Base-by-base conservation (phyloP, 1,284 basidiomycete species). In the Fomitiporia mediterranea region DNA sequence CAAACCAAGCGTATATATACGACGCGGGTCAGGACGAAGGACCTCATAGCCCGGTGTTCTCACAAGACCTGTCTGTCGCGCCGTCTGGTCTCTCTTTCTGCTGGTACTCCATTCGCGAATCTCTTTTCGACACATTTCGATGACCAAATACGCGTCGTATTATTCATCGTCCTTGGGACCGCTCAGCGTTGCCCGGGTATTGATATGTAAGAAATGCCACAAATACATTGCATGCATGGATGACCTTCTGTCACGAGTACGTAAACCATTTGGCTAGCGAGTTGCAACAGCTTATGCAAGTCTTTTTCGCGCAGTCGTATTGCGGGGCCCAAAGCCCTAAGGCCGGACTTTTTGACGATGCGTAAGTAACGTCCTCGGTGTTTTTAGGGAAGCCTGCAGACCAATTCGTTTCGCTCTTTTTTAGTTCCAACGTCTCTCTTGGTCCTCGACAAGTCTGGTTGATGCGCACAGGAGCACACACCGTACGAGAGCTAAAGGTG, bases 391-490 rank as follows among this genome's bases (percentile, higher is more conserved):
- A n/a, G n/a, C n/a, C n/a, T n/a, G n/a, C n/a, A n/a, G n/a, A n/a
- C n/a, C n/a, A n/a, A n/a, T n/a, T n/a, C n/a, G n/a, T n/a, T 21
- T 46, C 5, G 30, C 37, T 27, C n/a, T 19, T 35, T 2, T 38
- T 5, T 17, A 50, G 53, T 6, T 53, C 57, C 17, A 58, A 58
- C 23, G 57, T 58, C 37, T 42, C 44, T 15, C 44, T 58, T 13
- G 57, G 57, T 21, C 17, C 34, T 19, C 53, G 48, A 38, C 53
- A 59, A 32, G 53, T 59, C 8, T 59, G 53, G 55, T 72, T 85
- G 38, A 84, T 85, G 82, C 72, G 72, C 43, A 81, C 81, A 9
- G 82, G 83, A 30, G 82, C 81, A 19, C 81, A 85, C 63, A 81
- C 80, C 13, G 78, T 83, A 69, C 76, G 79, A 64, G 77, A 81